Percentiles rank a stretch among this genome's conserved stretches.
These are phyloP conservation scores for Hyaloscypha finlandica DNA, from an alignment of 495 filamentous ascomycete species.

Conservation along the genomic window DNA sequence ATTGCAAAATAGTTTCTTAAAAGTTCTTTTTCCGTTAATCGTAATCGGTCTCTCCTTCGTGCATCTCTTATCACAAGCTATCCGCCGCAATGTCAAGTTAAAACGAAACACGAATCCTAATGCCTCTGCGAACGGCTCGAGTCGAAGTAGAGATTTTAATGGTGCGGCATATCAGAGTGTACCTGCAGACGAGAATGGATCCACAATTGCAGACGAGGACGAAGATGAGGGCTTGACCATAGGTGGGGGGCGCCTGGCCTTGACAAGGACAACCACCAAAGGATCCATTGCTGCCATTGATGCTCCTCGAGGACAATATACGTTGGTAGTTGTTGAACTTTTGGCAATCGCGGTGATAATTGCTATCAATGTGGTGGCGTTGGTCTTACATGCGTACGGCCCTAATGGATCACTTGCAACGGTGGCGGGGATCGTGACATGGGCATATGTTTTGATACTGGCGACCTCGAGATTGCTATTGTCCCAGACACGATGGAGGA, in stretches of 20 bases:
- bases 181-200: constrained; percentile 23
- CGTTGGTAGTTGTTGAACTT: constrained; percentile 71
- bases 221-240: constrained; percentile 68
- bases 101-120: constrained; percentile 53
- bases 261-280: constrained; percentile 62
- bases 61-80: constrained; percentile 57
- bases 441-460: constrained; percentile 82
- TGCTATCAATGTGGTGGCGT: constrained; percentile 61
- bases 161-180: constrained; percentile 13
- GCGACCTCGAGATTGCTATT: constrained; percentile 71
- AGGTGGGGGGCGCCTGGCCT: constrained; percentile 52
- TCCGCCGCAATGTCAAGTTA: constrained; percentile 48
- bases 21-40: constrained; percentile 77
- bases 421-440: constrained; percentile 64
- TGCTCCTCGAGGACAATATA: constrained; percentile 71
- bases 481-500: constrained; percentile 63
- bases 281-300: constrained; percentile 73
- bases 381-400: constrained; percentile 58
- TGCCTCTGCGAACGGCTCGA: constrained; percentile 39
- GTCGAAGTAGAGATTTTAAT: not conserved
- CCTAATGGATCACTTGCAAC: constrained; percentile 59
- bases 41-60: constrained; percentile 70
- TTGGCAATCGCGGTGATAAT: constrained; percentile 71
- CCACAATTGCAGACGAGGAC: constrained; percentile 53
- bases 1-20: constrained; percentile 67